A percentile compares a stretch with the other conserved stretches of the same genome.
Conservation (phyloP, 2,329 filamentous ascomycete genomes). For the Chaetomium strumarium region DNA sequence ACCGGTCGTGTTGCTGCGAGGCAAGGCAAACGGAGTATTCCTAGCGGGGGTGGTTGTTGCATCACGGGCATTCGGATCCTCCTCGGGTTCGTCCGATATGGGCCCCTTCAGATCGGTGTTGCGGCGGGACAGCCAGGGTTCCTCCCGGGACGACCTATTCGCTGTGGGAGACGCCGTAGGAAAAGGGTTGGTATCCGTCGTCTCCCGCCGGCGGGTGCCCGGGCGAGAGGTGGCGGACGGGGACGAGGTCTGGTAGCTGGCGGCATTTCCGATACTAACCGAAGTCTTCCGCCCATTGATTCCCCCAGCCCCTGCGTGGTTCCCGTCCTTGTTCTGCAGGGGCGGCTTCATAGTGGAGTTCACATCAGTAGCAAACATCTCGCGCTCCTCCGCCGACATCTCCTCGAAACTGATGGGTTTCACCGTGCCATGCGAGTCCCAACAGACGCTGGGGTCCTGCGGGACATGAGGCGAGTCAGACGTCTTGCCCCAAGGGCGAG, state of each 20-base stretch:
- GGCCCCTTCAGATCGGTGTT: slow-evolving; percentile 48
- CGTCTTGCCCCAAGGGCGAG: slow-evolving; percentile 70
- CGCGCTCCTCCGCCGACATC: slow-evolving; percentile 58
- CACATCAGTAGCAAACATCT: slow-evolving; percentile 77
- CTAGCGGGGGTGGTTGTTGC: slow-evolving; percentile 28
- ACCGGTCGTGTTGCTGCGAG: slow-evolving; percentile 51
- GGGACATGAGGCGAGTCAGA: slow-evolving; percentile 62
- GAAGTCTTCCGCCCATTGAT: slow-evolving; percentile 74
- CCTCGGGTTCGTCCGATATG: slow-evolving; percentile 47
- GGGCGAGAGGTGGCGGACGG: slow-evolving; percentile 67
- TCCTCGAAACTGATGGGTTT: slow-evolving; percentile 67
- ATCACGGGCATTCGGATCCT: slow-evolving; percentile 34
- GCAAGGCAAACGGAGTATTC: slow-evolving; percentile 40
- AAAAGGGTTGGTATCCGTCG: slow-evolving; percentile 62
- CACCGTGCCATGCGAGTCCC: slow-evolving; percentile 67
- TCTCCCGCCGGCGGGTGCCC: slow-evolving; percentile 75
- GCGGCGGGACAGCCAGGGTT: slow-evolving; percentile 55
- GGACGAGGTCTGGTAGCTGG: slow-evolving; percentile 64
- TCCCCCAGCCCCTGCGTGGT: slow-evolving; percentile 44
- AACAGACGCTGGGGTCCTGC: slow-evolving; percentile 85
- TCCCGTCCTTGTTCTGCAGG: slow-evolving; percentile 63
- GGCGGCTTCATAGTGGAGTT: slow-evolving; percentile 91
- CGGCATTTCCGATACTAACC: slow-evolving; percentile 62
- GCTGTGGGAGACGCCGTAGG: slow-evolving; percentile 55
- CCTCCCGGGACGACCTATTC: slow-evolving; percentile 57